Evolutionary conservation across 495 filamentous ascomycete species (phyloP), one percentile per base, ranked within the genome.

Genomic region (Penicillium alfredii): DNA sequence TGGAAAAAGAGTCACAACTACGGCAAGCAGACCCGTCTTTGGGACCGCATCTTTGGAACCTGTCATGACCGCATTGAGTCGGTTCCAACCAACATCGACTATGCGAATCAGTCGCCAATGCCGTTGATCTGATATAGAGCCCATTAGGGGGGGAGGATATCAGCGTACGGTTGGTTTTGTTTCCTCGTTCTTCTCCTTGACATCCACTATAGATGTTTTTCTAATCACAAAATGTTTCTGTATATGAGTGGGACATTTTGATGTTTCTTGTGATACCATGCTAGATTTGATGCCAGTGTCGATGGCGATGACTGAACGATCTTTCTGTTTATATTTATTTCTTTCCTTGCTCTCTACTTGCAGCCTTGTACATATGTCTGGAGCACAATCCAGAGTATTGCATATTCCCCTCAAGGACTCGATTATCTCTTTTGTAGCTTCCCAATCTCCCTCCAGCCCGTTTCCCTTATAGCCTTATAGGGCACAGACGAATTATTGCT

Each of bases 1-100:
- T 65, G 61, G 61, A 60, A 55, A 44, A 58, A 58, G 48, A 65
- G 61, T 21, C 38, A 54, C 20, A 63, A 65, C 36, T 64, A 64
- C 28, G 61, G 61, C 21, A 64, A 64, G 45, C 59, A 65, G 51
- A 65, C 61, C 9, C 53, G 61, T 26, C 46, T 65, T 10, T 65
- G 61, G 61, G 61, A 65, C 35, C 57, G 55, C 2, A 42, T 65
- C 6, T 65, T 65, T 40, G 58, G 58, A 1, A 65, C 60, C 13
- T 63, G 55, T 28, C 42, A 33, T 32, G 46, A 55, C 26, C 51
- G 61, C 1, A 45, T 61, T 8, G 61, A 65, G 40, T 56, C 45
- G 8, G 33, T 49, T 8, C 16, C 32, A 8, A 20, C 45, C 4
- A 65, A 65, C 39, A 32, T 65, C 12, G 61, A 65, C 38, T 60